Evolutionary conservation across 1,139 yeast genomes (phyloP).

Genomic region (Suhomyces wounanorum): DNA sequence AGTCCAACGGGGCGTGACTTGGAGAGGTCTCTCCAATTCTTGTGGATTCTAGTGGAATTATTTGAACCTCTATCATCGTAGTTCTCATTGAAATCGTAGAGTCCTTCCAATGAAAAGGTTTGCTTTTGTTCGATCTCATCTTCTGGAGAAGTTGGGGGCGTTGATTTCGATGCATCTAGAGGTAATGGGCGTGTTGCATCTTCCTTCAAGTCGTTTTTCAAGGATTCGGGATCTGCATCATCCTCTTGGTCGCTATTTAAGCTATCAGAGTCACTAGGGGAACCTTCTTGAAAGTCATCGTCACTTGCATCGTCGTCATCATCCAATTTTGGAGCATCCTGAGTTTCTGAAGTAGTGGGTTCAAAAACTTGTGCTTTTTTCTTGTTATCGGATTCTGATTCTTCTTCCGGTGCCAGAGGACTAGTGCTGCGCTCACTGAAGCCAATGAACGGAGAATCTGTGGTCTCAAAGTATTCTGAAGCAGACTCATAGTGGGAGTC

Average conservation of each 20-base stretch:
- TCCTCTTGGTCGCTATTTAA: slow-evolving; percentile 16
- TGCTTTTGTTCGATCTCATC: slow-evolving; percentile 22
- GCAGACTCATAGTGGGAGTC: slow-evolving; percentile 34
- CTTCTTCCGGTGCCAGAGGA: slow-evolving; percentile 4
- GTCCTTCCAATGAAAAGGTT: slow-evolving; percentile 29
- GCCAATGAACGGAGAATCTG: slow-evolving; percentile 21
- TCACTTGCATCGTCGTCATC: slow-evolving; percentile 27
- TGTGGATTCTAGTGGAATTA: slow-evolving; percentile 51
- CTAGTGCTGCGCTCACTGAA: slow-evolving; percentile 15
- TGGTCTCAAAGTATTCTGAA: slow-evolving; percentile 27
- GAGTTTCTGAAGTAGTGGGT: neutral
- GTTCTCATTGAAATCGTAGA: slow-evolving; percentile 54
- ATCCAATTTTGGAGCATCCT: slow-evolving; percentile 15
- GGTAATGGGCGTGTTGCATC: slow-evolving; percentile 8
- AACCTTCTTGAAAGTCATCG: slow-evolving; percentile 16
- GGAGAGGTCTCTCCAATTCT: slow-evolving; percentile 58
- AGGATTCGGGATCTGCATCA: slow-evolving; percentile 34
- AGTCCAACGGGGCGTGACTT: slow-evolving; percentile 69
- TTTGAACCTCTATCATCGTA: slow-evolving; percentile 61
- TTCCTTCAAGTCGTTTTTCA: slow-evolving; percentile 28
- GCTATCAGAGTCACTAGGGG: slow-evolving; percentile 2
- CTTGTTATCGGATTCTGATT: slow-evolving; percentile 8
- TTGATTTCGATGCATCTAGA: slow-evolving; percentile 7
- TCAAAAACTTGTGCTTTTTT: neutral
- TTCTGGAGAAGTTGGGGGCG: slow-evolving; percentile 53